Evolutionary conservation across 495 filamentous ascomycete species (phyloP).

Genomic region (Neurospora discreta): DNA sequence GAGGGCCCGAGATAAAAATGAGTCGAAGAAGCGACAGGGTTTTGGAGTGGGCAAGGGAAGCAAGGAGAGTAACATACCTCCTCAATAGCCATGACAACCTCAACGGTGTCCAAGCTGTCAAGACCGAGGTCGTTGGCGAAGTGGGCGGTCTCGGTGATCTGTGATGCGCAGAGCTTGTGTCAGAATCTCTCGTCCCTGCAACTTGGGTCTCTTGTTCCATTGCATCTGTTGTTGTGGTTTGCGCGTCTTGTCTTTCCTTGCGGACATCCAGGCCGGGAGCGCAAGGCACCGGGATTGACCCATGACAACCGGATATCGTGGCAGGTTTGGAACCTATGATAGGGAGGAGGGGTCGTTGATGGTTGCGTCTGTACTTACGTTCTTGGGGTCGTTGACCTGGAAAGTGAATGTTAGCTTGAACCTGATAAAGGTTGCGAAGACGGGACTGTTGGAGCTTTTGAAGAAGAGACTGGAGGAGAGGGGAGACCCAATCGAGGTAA

Average conservation of each 20-base stretch:
- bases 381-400: conserved; percentile 62
- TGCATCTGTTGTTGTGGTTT: neutral
- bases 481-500: neutral
- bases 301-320: neutral
- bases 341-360: neutral
- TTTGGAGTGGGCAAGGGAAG: neutral
- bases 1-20: neutral
- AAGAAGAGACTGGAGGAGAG: neutral
- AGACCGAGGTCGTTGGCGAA: conserved; percentile 93
- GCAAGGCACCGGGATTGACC: neutral
- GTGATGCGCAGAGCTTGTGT: neutral
- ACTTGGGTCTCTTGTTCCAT: neutral
- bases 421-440: neutral
- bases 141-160: conserved; percentile 76
- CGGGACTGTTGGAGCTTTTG: neutral
- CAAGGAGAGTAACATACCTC: conserved; percentile 53
- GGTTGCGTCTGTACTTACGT: conserved; percentile 42
- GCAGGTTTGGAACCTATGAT: neutral
- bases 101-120: conserved; percentile 94
- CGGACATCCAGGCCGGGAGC: neutral
- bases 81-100: conserved; percentile 99
- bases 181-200: neutral
- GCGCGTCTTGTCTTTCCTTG: neutral
- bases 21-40: neutral
- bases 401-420: conserved; percentile 13